phyloP scores from a whole-genome alignment of 192 early-diverging fungal genomes.

The Rhizophagus prolifer region DNA sequence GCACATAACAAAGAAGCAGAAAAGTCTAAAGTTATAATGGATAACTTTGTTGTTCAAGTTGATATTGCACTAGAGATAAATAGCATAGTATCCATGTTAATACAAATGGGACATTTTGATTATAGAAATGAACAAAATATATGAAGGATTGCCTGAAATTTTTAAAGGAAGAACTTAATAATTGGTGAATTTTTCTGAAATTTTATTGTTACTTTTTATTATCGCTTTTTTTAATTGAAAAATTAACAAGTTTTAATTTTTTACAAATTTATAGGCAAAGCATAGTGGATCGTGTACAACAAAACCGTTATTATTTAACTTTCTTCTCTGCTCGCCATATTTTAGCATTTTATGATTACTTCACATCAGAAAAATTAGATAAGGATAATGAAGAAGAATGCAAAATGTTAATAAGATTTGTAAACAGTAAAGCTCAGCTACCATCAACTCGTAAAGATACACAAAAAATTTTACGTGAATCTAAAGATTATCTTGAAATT shows the following conservation, averaged over 20 bases:
- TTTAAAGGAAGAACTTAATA: constrained; percentile 5
- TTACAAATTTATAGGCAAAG: constrained; percentile 1
- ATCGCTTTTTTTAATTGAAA: no score
- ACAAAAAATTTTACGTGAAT: neutral
- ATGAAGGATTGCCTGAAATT: neutral
- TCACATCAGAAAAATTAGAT: constrained; percentile 7
- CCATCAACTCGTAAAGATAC: neutral
- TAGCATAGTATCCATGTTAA: constrained; percentile 15
- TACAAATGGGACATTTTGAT: constrained; percentile 30
- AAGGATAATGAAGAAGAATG: neutral
- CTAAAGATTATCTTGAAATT: neutral
- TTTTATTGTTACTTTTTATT: no score
- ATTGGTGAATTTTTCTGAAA: no score
- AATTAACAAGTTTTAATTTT: no score
- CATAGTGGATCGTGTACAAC: neutral
- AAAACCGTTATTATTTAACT: constrained; percentile 26
- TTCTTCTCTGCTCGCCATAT: constrained; percentile 22
- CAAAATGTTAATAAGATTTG: neutral
- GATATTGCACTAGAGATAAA: constrained; percentile 28
- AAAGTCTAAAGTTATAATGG: neutral
- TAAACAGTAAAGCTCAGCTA: neutral
- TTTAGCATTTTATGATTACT: constrained; percentile 29
- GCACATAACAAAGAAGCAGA: neutral
- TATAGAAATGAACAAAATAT: constrained; percentile 2
- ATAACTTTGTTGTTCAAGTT: constrained; percentile 29